Evolutionary conservation across 176 grass and related monocot species (phyloP).

Genomic region (Oryza meridionalis): DNA sequence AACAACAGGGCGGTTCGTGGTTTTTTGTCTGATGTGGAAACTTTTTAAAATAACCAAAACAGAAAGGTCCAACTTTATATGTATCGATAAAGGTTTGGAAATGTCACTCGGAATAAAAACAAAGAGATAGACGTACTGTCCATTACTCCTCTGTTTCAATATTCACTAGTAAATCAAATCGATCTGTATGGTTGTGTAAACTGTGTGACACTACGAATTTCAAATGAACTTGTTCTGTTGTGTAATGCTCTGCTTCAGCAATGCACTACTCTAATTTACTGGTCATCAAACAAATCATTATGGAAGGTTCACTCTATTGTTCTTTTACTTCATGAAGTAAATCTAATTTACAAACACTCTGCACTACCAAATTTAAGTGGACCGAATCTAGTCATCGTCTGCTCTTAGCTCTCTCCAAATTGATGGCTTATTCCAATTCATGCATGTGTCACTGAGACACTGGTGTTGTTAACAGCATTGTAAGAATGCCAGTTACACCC

Average conservation of each 20-base stretch:
- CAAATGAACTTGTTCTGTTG: background rate
- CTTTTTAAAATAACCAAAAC: background rate
- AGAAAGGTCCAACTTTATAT: background rate
- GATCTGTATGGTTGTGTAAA: background rate
- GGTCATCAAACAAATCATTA: background rate
- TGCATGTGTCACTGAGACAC: background rate
- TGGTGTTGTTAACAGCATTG: too few species aligned
- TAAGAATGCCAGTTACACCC: too few species aligned
- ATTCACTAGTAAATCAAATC: background rate
- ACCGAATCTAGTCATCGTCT: background rate
- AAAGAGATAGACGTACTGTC: background rate
- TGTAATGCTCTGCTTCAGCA: background rate
- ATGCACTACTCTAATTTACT: background rate
- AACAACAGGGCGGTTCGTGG: too few species aligned
- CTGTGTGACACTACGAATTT: background rate
- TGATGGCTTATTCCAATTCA: background rate
- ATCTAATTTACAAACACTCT: background rate
- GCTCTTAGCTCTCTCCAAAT: background rate
- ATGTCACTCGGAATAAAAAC: background rate
- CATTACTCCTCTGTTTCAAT: too few species aligned
- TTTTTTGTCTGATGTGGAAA: slow-evolving; percentile 2
- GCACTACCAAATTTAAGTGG: background rate
- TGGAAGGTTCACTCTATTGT: background rate
- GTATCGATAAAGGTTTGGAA: background rate
- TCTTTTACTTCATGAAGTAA: background rate